Conservation (phyloP, 2,329 filamentous ascomycete genomes). For the Zasmidium citrigriseum region DNA sequence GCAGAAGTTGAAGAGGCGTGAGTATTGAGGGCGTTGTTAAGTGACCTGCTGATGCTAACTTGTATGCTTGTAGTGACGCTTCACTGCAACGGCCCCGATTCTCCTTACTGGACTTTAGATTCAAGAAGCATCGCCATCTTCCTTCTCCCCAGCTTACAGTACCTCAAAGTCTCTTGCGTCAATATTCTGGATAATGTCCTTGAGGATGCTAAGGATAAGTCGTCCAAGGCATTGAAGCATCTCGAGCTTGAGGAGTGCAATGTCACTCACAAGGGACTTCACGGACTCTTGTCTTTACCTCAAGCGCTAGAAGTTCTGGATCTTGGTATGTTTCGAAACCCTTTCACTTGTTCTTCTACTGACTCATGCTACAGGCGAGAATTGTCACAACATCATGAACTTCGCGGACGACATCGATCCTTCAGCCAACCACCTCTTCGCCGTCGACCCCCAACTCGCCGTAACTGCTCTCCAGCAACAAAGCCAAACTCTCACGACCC, state of each 20-base stretch:
- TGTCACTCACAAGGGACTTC: slow-evolving; percentile 22
- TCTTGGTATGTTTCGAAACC: slow-evolving; percentile 10
- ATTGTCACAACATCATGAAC: slow-evolving; percentile 21
- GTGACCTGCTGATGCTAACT: neutral
- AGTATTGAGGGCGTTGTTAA: slow-evolving; percentile 1
- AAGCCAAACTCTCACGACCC: slow-evolving; percentile 16
- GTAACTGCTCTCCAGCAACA: slow-evolving; percentile 23
- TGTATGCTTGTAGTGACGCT: slow-evolving; percentile 18
- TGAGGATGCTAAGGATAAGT: neutral
- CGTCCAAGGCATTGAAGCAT: slow-evolving; percentile 18
- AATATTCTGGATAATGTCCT: slow-evolving; percentile 18
- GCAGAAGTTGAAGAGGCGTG: slow-evolving; percentile 20
- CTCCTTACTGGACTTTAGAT: slow-evolving; percentile 26
- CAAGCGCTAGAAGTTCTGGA: slow-evolving; percentile 18
- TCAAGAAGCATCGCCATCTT: slow-evolving; percentile 16
- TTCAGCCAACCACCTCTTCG: slow-evolving; percentile 21
- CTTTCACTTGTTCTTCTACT: neutral
- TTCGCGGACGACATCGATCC: slow-evolving; percentile 18
- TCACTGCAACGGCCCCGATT: slow-evolving; percentile 23
- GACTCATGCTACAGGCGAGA: slow-evolving; percentile 12
- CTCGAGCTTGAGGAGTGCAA: slow-evolving; percentile 25
- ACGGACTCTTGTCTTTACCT: slow-evolving; percentile 21
- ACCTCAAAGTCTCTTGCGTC: slow-evolving; percentile 26
- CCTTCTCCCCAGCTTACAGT: slow-evolving; percentile 15
- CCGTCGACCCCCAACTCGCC: slow-evolving; percentile 9